Evolutionary conservation across 1,139 yeast species (phyloP), one percentile per base, ranked within the genome.

Genomic region (Yamadazyma friedrichii): DNA sequence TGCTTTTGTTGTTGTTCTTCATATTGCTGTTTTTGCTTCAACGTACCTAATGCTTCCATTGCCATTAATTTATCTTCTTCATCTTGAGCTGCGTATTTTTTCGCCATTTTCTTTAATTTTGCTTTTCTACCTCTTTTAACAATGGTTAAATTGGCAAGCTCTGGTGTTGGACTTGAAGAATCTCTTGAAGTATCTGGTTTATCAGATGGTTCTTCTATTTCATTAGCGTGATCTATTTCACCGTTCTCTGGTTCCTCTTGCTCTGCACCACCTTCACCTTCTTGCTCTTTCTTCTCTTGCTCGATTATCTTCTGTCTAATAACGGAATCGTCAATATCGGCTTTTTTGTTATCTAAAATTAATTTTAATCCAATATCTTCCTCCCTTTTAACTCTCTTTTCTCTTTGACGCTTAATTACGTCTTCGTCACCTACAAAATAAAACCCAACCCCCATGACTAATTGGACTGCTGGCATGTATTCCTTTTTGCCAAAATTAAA

Each of bases 401-500:
- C 62, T 27, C 64, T 64, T 42, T 78, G 74, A 43, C 65, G 68
- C 15, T 56, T 57, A 2, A 75, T 61, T 1, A 82, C 70, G 12
- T 67, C 78, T 38, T 78, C 83, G 50, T 80, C 82, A 5, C 83
- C 78, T 41, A 84, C 66, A 84, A 94, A 87, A 45, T 87, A 59
- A 44, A 93, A 75, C 0, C 88, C 97, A 48, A 89, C 71, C 0
- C 98, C 98, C 95, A 93, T 85, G 1, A 83, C 91, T 52, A 89
- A 62, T 52, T 84, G 95, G 12, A 83, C 75, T 1, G 97, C 96
- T 0, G 96, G 95, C 53, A 91, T 67, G 48, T 66, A 78, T 20
- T 74, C 78, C 56, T 83, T 84, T 42, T 73, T 71, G 9, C 78
- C 79, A 40, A 78, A 72, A 41, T 76, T 74, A 46, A 91, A 77